phyloP scores from a whole-genome alignment of 306 rosid genomes.

The Casuarina cunninghamiana region DNA sequence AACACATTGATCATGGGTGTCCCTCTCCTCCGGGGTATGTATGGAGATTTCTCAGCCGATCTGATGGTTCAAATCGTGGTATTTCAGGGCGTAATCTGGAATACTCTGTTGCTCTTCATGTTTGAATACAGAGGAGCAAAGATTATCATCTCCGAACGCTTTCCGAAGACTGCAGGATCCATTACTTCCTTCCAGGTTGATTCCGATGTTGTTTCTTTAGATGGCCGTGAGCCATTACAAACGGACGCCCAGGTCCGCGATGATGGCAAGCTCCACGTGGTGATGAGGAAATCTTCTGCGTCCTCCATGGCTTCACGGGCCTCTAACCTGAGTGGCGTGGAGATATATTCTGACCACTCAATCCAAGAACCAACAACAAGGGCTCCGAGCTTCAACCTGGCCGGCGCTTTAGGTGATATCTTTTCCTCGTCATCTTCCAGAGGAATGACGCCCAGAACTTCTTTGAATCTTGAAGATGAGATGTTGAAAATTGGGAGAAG shows the following conservation, averaged over 20 bases:
- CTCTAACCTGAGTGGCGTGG: slow-evolving; percentile 11
- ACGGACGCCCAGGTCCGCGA: slow-evolving; percentile 1
- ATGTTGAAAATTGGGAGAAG: not conserved
- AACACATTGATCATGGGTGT: slow-evolving; percentile 26
- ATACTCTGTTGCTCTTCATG: slow-evolving; percentile 10
- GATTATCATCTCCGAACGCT: not conserved
- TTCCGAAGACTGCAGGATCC: slow-evolving; percentile 1
- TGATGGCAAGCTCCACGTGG: slow-evolving; percentile 21
- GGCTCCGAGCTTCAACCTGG: not conserved
- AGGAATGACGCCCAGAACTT: slow-evolving; percentile 5
- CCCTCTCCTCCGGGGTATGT: slow-evolving; percentile 24
- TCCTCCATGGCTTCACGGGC: slow-evolving; percentile 12
- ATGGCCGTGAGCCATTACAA: slow-evolving; percentile 1
- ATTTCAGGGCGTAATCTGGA: slow-evolving; percentile 19
- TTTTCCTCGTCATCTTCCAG: slow-evolving; percentile 9
- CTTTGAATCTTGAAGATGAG: slow-evolving; percentile 6
- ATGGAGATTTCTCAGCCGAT: slow-evolving; percentile 11
- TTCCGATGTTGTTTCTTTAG: slow-evolving; percentile 6
- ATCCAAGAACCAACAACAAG: slow-evolving; percentile 4
- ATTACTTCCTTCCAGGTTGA: slow-evolving; percentile 16
- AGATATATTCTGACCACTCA: slow-evolving; percentile 19
- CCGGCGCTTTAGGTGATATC: not conserved
- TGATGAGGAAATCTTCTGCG: slow-evolving; percentile 14
- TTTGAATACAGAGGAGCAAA: slow-evolving; percentile 32
- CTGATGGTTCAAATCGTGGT: slow-evolving; percentile 20